Conservation (phyloP, 192 early-diverging fungal genomes). For the Mortierella alpina region DNA sequence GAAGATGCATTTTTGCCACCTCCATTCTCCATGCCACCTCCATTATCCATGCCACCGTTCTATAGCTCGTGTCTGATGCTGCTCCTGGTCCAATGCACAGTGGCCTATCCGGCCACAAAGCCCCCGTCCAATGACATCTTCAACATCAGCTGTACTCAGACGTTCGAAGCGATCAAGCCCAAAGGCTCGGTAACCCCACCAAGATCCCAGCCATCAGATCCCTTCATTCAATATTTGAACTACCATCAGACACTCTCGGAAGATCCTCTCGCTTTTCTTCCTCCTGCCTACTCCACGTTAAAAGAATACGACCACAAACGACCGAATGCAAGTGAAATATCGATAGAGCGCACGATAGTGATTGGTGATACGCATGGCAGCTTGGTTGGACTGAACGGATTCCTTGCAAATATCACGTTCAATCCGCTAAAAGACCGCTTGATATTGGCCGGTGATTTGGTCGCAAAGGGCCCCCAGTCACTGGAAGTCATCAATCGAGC, state of each 20-base stretch:
- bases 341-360: constrained; percentile 55
- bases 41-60: too few species aligned
- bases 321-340: too few species aligned
- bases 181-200: constrained; percentile 33
- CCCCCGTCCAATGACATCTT: too few species aligned
- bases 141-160: too few species aligned
- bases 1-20: too few species aligned
- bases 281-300: background rate
- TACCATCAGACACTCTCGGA: constrained; percentile 13
- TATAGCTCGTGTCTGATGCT: too few species aligned
- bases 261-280: too few species aligned
- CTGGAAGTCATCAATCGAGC: constrained; percentile 67
- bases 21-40: too few species aligned
- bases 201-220: constrained; percentile 31
- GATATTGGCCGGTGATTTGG: constrained; percentile 75
- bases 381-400: constrained; percentile 60
- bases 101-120: too few species aligned
- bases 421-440: constrained; percentile 59
- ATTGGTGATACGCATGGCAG: constrained; percentile 81
- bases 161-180: too few species aligned
- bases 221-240: constrained; percentile 42
- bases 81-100: too few species aligned
- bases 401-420: constrained; percentile 61
- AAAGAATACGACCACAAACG: constrained; percentile 15
- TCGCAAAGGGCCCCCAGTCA: constrained; percentile 72